Conservation (phyloP, 2,329 filamentous ascomycete species). For the Diaporthe humulicola region DNA sequence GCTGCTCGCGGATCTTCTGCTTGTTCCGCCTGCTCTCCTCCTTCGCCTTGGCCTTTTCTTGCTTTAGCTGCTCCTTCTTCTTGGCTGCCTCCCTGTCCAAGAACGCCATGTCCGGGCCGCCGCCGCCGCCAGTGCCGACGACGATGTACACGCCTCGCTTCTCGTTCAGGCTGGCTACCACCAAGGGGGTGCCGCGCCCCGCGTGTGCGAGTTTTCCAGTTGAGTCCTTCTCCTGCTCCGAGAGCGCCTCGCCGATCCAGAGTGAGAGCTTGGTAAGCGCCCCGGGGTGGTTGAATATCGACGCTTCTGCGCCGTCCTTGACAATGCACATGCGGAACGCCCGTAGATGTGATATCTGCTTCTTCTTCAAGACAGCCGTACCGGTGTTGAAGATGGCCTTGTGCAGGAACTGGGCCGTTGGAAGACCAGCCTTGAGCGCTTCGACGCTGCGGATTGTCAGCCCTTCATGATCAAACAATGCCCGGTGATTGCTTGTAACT, state of each 20-base stretch:
- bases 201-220: conserved; percentile 78
- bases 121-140: conserved; percentile 91
- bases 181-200: conserved; percentile 83
- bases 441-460: conserved; percentile 72
- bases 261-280: conserved; percentile 93
- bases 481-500: conserved; percentile 53
- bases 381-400: conserved; percentile 94
- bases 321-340: conserved; percentile 97
- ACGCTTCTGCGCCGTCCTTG: conserved; percentile 91
- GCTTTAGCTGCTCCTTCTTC: conserved; percentile 72
- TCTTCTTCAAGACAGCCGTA: conserved; percentile 90
- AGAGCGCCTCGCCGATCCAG: conserved; percentile 93
- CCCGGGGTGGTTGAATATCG: conserved; percentile 92
- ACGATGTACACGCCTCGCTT: conserved; percentile 89
- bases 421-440: conserved; percentile 80
- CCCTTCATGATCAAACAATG: conserved; percentile 57
- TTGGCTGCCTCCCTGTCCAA: conserved; percentile 76
- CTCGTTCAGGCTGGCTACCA: conserved; percentile 92
- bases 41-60: conserved; percentile 72
- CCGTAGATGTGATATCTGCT: conserved; percentile 90
- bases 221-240: conserved; percentile 85
- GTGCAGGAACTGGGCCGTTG: conserved; percentile 89
- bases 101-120: conserved; percentile 79
- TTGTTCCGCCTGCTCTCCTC: conserved; percentile 71
- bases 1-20: conserved; percentile 72